Evolutionary conservation across 164 flowering plant species (phyloP), one percentile per base, ranked within the genome.

Genomic region (Paratinospora sagittata): DNA sequence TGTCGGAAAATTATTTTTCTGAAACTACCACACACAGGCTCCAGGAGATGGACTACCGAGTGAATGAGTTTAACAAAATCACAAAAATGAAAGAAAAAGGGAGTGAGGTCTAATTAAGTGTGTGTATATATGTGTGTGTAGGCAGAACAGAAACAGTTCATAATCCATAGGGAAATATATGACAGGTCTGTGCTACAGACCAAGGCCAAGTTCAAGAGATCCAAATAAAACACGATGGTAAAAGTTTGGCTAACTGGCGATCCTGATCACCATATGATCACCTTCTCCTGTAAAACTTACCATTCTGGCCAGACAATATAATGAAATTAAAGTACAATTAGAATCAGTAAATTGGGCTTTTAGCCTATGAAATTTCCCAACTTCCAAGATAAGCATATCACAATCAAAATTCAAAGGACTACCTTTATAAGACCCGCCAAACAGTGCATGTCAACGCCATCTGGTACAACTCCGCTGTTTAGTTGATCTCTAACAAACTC

Each of bases 361-460:
- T 21, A 19, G 9, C 24, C 24, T 8, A 19, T 55, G 24, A 55
- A n/a, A 55, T 19, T 21, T n/a, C 61, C 24, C 21, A 55, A 4
- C 4, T 19, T 47, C n/a, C 19, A 47, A 14, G 14, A 47, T 13
- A 10, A 47, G 14, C 19, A 2, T 19, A 47, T 47, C 16, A 19
- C 19, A 55, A 55, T 55, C 23, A 8, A 89, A 73, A 77, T 36
- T 52, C 3, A 23, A 21, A 58, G 3, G 55, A 5, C 3, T 83
- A 93, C 98, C 92, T 93, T 93, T 66, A 90, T 91, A 30, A 93
- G 91, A 82, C 97, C 97, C 0, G 98, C 97, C 78, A 94, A 82
- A 79, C 90, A 89, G 67, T 89, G 93, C 36, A 87, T 81, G 73
- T 89, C 93, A 69, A 86, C 78, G 57, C 83, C 87, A 17, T 86